A percentile compares a stretch with the other conserved stretches of the same genome.
Evolutionary conservation across 305 asterid genomes (phyloP).

Genomic region (Nicotiana rustica): DNA sequence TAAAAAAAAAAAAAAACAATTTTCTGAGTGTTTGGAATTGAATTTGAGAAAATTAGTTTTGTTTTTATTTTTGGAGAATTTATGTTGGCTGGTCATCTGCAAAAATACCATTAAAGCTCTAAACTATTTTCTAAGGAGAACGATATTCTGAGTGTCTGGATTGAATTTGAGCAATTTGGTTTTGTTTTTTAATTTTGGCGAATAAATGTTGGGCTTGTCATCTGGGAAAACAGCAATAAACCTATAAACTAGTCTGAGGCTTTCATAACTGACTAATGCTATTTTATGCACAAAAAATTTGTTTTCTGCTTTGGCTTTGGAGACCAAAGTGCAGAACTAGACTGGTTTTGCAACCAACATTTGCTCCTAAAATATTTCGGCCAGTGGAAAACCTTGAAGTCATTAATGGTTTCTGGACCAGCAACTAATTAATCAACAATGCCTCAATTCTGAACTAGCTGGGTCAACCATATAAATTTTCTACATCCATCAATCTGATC

Average conservation of each 20-base stretch:
- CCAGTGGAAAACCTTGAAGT: constrained; percentile 13
- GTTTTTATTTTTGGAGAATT: neutral
- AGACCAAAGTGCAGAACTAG: constrained; percentile 17
- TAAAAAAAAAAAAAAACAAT: too few species aligned
- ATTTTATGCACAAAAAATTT: neutral
- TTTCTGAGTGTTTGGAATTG: neutral
- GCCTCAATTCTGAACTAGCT: constrained; percentile 9
- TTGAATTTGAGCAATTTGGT: constrained; percentile 19
- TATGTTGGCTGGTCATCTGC: constrained; percentile 12
- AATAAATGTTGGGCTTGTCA: neutral
- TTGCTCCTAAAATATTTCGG: neutral
- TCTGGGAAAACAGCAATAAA: constrained; percentile 17
- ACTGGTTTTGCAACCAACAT: constrained; percentile 4
- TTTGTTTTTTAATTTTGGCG: neutral
- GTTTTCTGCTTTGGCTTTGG: constrained; percentile 9
- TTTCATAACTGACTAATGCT: constrained; percentile 8
- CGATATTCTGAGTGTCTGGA: neutral
- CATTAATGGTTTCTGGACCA: constrained; percentile 20
- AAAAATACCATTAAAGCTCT: constrained; percentile 3
- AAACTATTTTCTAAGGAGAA: neutral
- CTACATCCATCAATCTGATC: neutral
- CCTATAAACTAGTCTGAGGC: neutral
- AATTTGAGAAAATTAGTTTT: neutral
- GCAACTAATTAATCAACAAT: neutral
- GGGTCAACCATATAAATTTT: neutral